Conservation (phyloP, 768 basidiomycete species). For the Termitomyces bulborhizus region DNA sequence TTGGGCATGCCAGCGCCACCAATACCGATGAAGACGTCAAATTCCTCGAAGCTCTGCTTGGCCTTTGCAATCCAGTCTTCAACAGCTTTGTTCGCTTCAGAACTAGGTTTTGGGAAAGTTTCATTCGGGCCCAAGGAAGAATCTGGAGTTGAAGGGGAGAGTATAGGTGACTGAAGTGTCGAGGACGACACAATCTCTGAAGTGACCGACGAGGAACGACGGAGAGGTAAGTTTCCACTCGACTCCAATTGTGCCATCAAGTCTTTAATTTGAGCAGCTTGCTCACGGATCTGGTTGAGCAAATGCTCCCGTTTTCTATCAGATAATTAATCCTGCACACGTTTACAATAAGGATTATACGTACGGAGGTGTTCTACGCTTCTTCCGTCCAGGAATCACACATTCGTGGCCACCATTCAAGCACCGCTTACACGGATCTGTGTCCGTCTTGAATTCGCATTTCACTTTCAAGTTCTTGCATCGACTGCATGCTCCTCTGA, state of each 20-base stretch:
- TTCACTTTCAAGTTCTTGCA: conserved; percentile 68
- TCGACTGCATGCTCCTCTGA: conserved; percentile 57
- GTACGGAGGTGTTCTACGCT: conserved; percentile 73
- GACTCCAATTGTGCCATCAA: conserved; percentile 65
- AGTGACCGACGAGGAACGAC: conserved; percentile 14
- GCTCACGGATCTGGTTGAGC: conserved; percentile 69
- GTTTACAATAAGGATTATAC: conserved; percentile 16
- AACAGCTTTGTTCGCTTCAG: conserved; percentile 49
- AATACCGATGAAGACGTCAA: conserved; percentile 60
- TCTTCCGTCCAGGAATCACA: conserved; percentile 78
- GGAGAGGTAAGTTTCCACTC: conserved; percentile 22
- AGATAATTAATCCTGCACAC: background rate
- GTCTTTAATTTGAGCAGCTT: conserved; percentile 65
- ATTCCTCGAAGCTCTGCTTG: conserved; percentile 59
- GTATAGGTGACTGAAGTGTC: conserved; percentile 28
- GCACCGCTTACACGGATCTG: conserved; percentile 73
- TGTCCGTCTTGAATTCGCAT: conserved; percentile 70
- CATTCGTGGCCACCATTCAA: conserved; percentile 67
- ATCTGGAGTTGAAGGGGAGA: conserved; percentile 28
- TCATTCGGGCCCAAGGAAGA: conserved; percentile 23
- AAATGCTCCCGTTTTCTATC: conserved; percentile 73
- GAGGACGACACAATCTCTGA: conserved; percentile 23
- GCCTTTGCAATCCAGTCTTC: conserved; percentile 77
- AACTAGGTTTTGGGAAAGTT: conserved; percentile 17
- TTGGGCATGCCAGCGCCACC: conserved; percentile 51